These are phyloP conservation scores for Calonectria naviculata DNA, from an alignment of 2,329 filamentous ascomycete species.

Conservation along the genomic window DNA sequence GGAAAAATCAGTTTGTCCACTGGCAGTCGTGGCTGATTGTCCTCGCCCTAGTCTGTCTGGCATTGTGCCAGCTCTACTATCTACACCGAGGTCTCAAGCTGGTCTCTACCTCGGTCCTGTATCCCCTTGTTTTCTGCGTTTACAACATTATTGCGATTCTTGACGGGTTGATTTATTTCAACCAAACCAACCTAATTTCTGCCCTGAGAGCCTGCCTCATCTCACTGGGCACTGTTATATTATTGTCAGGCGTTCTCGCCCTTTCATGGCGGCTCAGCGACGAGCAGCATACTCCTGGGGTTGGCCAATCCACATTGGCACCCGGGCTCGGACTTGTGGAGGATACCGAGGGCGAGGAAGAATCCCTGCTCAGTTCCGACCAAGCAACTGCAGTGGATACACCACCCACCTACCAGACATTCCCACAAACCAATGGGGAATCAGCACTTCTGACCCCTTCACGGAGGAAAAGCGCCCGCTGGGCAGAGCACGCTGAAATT, in stretches of 20 bases:
- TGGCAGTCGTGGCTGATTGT: constrained; percentile 97
- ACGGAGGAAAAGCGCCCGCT: constrained; percentile 63
- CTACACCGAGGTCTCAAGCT: constrained; percentile 93
- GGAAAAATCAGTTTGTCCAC: constrained; percentile 91
- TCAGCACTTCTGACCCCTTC: constrained; percentile 51
- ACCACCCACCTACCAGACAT: constrained; percentile 58
- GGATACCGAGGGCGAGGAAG: constrained; percentile 71
- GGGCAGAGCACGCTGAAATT: constrained; percentile 80
- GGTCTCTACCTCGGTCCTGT: constrained; percentile 94
- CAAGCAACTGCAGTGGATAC: constrained; percentile 53
- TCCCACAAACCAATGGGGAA: constrained; percentile 52
- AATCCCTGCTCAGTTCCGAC: constrained; percentile 62
- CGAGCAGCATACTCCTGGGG: constrained; percentile 71
- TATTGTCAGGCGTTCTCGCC: constrained; percentile 88
- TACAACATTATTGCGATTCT: constrained; percentile 99
- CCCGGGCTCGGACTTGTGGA: constrained; percentile 87
- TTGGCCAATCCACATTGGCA: constrained; percentile 76
- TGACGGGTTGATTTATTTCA: constrained; percentile 97
- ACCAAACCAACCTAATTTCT: constrained; percentile 84
- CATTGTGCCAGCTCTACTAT: constrained; percentile 93
- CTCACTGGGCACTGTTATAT: constrained; percentile 84
- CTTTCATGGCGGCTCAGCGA: constrained; percentile 94
- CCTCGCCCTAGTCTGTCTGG: constrained; percentile 81
- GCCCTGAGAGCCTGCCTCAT: constrained; percentile 83
- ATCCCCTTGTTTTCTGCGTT: constrained; percentile 97